Evolutionary conservation across 108 stramenopile genomes (phyloP).

Genomic region (Cyclotella atomus): DNA sequence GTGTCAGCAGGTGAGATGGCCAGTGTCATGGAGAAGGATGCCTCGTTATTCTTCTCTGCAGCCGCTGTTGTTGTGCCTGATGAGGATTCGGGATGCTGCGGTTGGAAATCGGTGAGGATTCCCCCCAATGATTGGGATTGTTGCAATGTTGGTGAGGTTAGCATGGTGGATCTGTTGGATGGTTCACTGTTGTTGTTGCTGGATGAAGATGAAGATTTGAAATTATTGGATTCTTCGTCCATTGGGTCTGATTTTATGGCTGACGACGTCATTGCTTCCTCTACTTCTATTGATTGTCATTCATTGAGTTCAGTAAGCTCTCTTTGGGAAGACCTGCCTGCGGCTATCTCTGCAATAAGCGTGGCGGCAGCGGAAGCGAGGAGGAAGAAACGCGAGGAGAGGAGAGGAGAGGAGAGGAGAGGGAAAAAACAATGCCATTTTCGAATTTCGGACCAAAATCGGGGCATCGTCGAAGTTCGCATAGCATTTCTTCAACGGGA

Average conservation of each 20-base stretch:
- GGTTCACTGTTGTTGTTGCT: background rate
- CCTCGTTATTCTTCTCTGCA: background rate
- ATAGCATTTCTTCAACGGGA: no score
- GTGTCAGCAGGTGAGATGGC: constrained; percentile 69
- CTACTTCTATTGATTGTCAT: no score
- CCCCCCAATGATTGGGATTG: constrained; percentile 11
- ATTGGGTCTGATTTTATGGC: background rate
- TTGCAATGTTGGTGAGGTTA: background rate
- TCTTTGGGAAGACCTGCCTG: no score
- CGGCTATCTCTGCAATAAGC: background rate
- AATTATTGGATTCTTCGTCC: background rate
- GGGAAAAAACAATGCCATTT: background rate
- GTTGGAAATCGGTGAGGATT: constrained; percentile 2
- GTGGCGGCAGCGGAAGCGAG: background rate
- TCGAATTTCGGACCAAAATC: background rate
- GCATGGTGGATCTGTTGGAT: background rate
- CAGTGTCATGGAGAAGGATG: constrained; percentile 62
- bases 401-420: background rate
- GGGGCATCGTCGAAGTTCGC: no score
- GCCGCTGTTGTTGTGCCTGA: background rate
- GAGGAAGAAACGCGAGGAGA: background rate
- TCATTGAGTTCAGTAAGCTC: no score
- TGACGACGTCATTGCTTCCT: background rate
- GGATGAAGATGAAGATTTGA: no score
- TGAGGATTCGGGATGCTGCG: background rate